phyloP scores from a whole-genome alignment of 345 rosid genomes.

The Aquilaria malaccensis region DNA sequence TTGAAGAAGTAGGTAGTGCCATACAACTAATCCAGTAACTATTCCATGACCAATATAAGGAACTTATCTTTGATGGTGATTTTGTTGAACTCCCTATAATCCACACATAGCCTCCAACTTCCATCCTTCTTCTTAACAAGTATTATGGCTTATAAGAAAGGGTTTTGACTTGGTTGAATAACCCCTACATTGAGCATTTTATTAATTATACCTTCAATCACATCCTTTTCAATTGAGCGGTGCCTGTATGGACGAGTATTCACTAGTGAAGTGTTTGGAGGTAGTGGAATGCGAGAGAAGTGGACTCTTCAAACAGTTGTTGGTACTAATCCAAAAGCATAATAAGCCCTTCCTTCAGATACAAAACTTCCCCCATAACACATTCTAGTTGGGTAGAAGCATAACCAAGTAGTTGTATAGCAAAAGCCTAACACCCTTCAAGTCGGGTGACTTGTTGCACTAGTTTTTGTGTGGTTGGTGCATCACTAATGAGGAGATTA shows the following conservation, averaged over 20 bases:
- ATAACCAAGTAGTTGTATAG: too few relatives aligned
- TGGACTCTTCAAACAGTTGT: neutral
- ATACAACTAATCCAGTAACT: neutral
- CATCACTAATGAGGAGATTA: too few relatives aligned
- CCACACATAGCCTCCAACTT: neutral
- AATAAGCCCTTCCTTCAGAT: neutral
- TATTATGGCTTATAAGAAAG: neutral
- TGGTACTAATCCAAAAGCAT: too few relatives aligned
- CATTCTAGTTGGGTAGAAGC: too few relatives aligned
- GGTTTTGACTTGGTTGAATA: neutral
- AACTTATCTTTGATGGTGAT: neutral
- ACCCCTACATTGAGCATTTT: neutral
- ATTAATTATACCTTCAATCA: neutral
- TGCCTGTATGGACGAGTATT: neutral
- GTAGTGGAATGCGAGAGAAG: neutral
- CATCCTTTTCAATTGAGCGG: neutral
- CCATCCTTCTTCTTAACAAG: neutral
- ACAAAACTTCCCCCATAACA: too few relatives aligned
- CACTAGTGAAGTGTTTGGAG: neutral
- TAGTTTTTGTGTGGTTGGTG: too few relatives aligned
- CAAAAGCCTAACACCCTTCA: too few relatives aligned
- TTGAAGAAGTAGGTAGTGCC: neutral
- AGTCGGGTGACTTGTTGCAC: too few relatives aligned
- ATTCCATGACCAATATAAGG: neutral
- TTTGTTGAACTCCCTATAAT: neutral